Base-by-base conservation (phyloP, 129 eudicot species). In the Apium graveolens region DNA sequence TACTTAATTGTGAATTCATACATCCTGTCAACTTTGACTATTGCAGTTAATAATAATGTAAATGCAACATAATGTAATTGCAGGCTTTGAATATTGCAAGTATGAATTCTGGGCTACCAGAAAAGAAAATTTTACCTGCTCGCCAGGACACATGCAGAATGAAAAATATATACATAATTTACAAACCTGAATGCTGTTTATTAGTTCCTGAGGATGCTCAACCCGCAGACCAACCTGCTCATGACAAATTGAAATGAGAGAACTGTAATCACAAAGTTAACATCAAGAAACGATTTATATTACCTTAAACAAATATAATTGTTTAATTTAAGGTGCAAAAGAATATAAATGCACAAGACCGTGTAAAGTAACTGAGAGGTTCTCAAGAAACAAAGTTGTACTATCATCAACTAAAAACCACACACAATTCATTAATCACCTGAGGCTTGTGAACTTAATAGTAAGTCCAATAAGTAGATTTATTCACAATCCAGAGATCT, bases 101-200 rank as follows among this genome's bases (percentile, higher is more conserved):
- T 51, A 51, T 5, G 62, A 51, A 17, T 51, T 51, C 62, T 51
- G 8, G 7, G 63, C 63, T 55, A 24, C 29, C 24, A 55, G 65
- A 24, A 70, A 80, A 24, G 44, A 45, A 57, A 77, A 12, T 16
- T 80, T 38, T 38, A 92, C 99, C 99, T 92, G 99, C 70, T 97
- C 99, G 73, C 99, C 99, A n/a, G 99, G 99, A 76, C 99, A 95
- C 99, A 95, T 95, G 92, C 99, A 95, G 81, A 95, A 95, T 21
- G 99, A 13, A 69, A 20, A 31, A 46, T 11, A 11, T 35, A 24
- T 10, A 60, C 12, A 29, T 39, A 3, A 70, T 41, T 44, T 20
- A 48, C 87, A 3, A 43, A 90, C 96, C 96, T 90, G 96, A 75
- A 91, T 86, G 78, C 76, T 79, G 78, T 91, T 88, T 70, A 89